Percentiles rank a stretch among this genome's conserved stretches.
phyloP scores from a whole-genome alignment of 2,329 filamentous ascomycete species.

The Penicillium concentricum region DNA sequence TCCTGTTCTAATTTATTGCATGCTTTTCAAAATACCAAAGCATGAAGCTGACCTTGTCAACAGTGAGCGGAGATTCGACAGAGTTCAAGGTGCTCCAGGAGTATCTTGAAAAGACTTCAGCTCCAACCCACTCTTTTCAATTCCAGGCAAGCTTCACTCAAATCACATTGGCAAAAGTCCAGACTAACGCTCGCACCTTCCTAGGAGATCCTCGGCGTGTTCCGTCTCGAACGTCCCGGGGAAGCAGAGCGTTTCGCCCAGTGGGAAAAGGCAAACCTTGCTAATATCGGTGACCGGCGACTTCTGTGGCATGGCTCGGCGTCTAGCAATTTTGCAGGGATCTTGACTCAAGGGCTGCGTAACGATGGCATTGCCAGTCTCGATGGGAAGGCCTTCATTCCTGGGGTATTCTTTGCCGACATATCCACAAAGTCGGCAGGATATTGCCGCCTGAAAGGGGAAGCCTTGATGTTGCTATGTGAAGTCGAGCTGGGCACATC shows the following conservation, averaged over 20 bases:
- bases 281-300: conserved; percentile 1
- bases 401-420: conserved; percentile 17
- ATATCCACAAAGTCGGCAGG: conserved; percentile 11
- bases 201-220: conserved; percentile 8
- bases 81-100: conserved; percentile 5
- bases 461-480: conserved; percentile 15
- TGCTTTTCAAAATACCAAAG: neutral
- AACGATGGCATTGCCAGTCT: neutral
- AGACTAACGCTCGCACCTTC: neutral
- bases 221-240: conserved; percentile 13
- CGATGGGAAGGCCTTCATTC: conserved; percentile 1
- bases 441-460: neutral
- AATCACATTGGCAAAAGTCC: neutral
- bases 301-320: conserved; percentile 19
- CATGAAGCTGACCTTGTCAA: neutral
- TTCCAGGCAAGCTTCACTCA: neutral
- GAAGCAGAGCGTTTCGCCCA: conserved; percentile 10
- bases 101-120: neutral
- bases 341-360: conserved; percentile 16
- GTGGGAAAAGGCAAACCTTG: conserved; percentile 1
- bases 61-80: neutral
- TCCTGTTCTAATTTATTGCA: neutral
- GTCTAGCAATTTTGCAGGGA: conserved; percentile 11
- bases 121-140: neutral
- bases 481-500: conserved; percentile 14